Base-by-base conservation (phyloP, 176 grass and related monocot species). In the Rhynchospora tenuis region DNA sequence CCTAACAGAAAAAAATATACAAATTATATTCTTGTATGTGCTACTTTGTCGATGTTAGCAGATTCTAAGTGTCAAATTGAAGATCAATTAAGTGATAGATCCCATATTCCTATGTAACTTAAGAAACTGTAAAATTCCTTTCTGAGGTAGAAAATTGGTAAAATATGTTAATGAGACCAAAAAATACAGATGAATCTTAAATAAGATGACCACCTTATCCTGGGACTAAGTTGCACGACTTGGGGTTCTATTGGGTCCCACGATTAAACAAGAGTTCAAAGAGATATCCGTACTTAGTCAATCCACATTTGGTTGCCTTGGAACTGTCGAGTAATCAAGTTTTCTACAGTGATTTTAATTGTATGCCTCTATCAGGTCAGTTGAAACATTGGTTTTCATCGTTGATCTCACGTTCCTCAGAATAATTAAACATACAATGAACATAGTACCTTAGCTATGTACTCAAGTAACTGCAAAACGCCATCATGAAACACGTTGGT, bases 401-500 rank as follows among this genome's bases (percentile, higher is more conserved):
- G 5, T 38, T 38, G 33, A 38, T 38, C 33, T 28, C 10, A 52
- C 26, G 20, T 75, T 9, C 46, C 27, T 75, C 52, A 47, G 46
- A 75, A 47, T 51, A 26, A 48, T 23, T 46, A 83, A 67, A 71
- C 45, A 77, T 52, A 67, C 33, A 33, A 75, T 5, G 3, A 46
- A 42, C 16, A 47, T 33, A 67, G 56, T 87, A 98, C 95, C 95
- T 91, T 91, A 57, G 84, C 85, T 81, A 94, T 93, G 54, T 93
- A 91, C 81, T 94, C 95, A 27, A 98, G 81, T 79, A 98, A 87
- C 62, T 88, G 92, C 10, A 98, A 89, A 74, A 93, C 74, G 70
- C 46, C 83, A 7, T 89, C 94, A 50, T 94, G 92, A 58, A 98
- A 89, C 90, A 94, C 78, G 75, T 94, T 98, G 80, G 93, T 88